A percentile compares a stretch with the other conserved stretches of the same genome.
phyloP scores from a whole-genome alignment of 129 eudicot genomes.

The Arctium minus region DNA sequence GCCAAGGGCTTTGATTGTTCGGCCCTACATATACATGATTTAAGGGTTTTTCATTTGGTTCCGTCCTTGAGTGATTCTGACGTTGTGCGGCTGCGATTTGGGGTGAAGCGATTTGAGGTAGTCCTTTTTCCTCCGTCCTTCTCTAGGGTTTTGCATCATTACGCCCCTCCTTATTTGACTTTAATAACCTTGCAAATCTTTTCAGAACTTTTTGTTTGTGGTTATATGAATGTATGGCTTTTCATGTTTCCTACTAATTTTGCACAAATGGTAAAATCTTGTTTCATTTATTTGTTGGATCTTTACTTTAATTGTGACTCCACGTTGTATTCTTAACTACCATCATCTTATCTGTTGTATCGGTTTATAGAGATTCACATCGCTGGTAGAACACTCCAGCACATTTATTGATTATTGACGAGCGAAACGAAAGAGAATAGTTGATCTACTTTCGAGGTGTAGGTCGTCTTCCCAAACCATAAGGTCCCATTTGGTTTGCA shows the following conservation, averaged over 20 bases:
- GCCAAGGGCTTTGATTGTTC: neutral
- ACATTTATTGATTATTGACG: neutral
- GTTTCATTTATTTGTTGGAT: constrained; percentile 12
- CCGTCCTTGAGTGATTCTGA: neutral
- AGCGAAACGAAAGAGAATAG: neutral
- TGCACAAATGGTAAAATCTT: constrained; percentile 5
- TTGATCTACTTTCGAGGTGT: neutral
- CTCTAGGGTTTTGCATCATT: neutral
- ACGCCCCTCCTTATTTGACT: neutral
- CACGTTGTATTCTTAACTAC: neutral
- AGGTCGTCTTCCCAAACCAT: neutral
- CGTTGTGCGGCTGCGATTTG: neutral
- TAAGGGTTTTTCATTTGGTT: constrained; percentile 3
- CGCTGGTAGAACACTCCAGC: neutral
- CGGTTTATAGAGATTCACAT: neutral
- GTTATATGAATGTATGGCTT: neutral
- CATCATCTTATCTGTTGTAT: neutral
- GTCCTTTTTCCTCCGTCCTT: neutral
- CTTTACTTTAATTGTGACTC: neutral
- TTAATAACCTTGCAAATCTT: neutral
- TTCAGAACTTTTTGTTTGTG: neutral
- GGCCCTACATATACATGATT: constrained; percentile 5
- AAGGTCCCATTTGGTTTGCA: neutral
- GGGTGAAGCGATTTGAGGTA: neutral
- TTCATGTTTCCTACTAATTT: neutral